These are phyloP conservation scores for Porosira glacialis DNA, from an alignment of 352 stramenopile species.

Conservation along the genomic window DNA sequence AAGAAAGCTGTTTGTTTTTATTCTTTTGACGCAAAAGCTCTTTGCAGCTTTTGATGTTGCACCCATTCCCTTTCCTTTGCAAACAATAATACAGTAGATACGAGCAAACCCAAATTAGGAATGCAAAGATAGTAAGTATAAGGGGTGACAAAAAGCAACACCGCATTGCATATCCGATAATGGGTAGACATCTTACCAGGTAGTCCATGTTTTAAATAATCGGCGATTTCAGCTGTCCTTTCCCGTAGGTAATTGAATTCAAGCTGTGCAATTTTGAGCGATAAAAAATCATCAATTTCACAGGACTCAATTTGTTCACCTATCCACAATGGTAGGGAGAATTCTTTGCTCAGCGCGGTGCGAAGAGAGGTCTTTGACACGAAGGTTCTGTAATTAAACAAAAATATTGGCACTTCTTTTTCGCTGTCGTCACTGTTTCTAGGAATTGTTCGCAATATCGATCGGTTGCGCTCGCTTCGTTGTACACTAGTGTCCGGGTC, in stretches of 20 bases:
- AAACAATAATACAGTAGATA: too few relatives aligned
- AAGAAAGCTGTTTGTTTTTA: constrained; percentile 66
- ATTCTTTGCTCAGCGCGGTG: neutral
- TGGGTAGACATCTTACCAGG: constrained; percentile 36
- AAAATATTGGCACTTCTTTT: constrained; percentile 18
- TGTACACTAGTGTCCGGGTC: constrained; percentile 48
- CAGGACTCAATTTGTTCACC: constrained; percentile 32
- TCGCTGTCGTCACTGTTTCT: neutral
- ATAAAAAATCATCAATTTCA: constrained; percentile 70
- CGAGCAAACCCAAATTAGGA: too few relatives aligned
- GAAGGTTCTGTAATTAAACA: constrained; percentile 64
- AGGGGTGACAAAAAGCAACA: too few relatives aligned
- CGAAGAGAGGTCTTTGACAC: constrained; percentile 2
- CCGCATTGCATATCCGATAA: neutral
- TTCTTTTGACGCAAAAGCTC: constrained; percentile 68
- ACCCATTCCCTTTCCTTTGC: constrained; percentile 69
- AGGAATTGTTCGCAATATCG: constrained; percentile 27
- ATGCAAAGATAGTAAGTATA: too few relatives aligned
- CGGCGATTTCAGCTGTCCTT: constrained; percentile 65
- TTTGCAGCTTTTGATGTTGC: constrained; percentile 66
- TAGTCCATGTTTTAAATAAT: constrained; percentile 77
- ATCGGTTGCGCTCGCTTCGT: constrained; percentile 46
- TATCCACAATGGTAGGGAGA: constrained; percentile 53
- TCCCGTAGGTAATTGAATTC: constrained; percentile 65
- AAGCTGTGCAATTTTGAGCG: constrained; percentile 44